Percentiles rank a stretch among this genome's conserved stretches.
phyloP scores from a whole-genome alignment of 1,284 basidiomycete genomes.

The Moesziomyces sp. region DNA sequence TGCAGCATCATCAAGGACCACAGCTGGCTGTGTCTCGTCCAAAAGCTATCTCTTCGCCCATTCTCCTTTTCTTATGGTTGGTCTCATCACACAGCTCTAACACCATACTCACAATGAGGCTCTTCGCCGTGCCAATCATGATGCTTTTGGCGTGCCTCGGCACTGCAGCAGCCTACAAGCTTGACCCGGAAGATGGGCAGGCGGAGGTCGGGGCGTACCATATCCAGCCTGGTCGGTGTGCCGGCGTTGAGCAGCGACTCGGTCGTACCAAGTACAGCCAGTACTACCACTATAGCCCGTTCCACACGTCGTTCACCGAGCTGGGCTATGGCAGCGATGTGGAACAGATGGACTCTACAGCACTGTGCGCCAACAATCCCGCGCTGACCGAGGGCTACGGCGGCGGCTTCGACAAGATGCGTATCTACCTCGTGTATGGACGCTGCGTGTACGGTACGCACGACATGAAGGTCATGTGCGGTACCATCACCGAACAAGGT shows the following conservation, averaged over 20 bases:
- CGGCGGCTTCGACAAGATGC: conserved; percentile 12
- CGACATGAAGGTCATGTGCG: conserved; percentile 25
- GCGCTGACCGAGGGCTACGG: conserved; percentile 28
- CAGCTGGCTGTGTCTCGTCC: too few relatives aligned
- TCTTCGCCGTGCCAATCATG: neutral
- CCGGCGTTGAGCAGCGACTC: conserved; percentile 13
- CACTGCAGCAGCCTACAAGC: conserved; percentile 7
- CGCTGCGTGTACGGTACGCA: conserved; percentile 25
- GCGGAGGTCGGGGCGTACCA: conserved; percentile 35
- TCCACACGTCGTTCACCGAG: conserved; percentile 13
- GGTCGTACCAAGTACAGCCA: conserved; percentile 10
- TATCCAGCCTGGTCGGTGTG: conserved; percentile 34
- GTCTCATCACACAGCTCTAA: neutral
- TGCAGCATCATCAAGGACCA: too few relatives aligned
- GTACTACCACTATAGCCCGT: conserved; percentile 11
- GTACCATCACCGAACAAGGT: conserved; percentile 11
- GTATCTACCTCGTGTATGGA: conserved; percentile 28
- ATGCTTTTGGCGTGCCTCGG: neutral
- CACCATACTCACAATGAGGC: neutral
- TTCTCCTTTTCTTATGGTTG: neutral
- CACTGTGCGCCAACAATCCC: conserved; percentile 28
- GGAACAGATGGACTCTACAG: conserved; percentile 21
- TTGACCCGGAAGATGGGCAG: conserved; percentile 15
- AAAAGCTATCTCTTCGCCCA: too few relatives aligned
- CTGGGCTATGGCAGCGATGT: conserved; percentile 1